Percentiles rank a stretch among this genome's conserved stretches.
These are phyloP conservation scores for Cyclotella kingstonii DNA, from an alignment of 108 stramenopile species.

Conservation along the genomic window DNA sequence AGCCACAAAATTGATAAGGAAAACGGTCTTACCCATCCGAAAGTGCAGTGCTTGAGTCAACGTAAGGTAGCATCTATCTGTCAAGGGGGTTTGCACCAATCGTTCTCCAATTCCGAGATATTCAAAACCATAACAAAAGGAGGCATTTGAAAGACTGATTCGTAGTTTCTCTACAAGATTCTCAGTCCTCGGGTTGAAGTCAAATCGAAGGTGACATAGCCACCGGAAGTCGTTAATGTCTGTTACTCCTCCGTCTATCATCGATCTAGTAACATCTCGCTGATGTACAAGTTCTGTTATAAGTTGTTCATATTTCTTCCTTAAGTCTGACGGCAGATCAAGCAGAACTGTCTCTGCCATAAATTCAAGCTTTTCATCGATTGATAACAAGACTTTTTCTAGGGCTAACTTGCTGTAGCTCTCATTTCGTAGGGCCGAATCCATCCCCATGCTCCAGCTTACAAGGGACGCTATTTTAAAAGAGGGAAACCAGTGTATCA, in stretches of 20 bases:
- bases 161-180: constrained; percentile 74
- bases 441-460: constrained; percentile 89
- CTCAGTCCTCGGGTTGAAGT: constrained; percentile 73
- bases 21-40: constrained; percentile 79
- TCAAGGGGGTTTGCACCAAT: constrained; percentile 97
- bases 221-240: constrained; percentile 82
- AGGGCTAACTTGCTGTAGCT: constrained; percentile 46
- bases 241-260: constrained; percentile 71
- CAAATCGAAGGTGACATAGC: constrained; percentile 91
- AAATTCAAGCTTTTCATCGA: constrained; percentile 79
- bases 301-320: constrained; percentile 97
- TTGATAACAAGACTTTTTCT: constrained; percentile 36
- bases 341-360: constrained; percentile 91
- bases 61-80: constrained; percentile 96
- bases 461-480: constrained; percentile 82
- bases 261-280: constrained; percentile 89
- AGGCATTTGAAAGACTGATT: constrained; percentile 92
- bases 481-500: neutral
- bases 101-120: constrained; percentile 98
- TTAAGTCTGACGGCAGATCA: constrained; percentile 78
- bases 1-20: neutral
- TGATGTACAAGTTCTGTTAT: constrained; percentile 98
- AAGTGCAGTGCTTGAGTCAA: constrained; percentile 96
- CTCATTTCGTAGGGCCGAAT: constrained; percentile 63
- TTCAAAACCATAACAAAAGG: constrained; percentile 96